Evolutionary conservation across 495 filamentous ascomycete species (phyloP), one percentile per base, ranked within the genome.

Genomic region (Cercophora sp.): DNA sequence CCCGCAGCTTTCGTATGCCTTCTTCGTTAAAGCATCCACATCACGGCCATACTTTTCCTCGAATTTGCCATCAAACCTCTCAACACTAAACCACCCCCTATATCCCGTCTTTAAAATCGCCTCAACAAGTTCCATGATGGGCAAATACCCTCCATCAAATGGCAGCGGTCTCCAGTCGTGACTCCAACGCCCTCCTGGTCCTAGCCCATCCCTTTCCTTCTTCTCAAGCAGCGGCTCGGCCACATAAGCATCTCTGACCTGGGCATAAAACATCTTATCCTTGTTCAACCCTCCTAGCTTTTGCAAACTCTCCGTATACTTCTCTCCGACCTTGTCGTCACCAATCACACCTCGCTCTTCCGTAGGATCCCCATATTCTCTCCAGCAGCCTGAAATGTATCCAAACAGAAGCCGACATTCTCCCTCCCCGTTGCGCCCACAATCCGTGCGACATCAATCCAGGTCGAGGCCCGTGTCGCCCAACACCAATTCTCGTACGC

Each of bases 401-500:
- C 88, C 11, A 94, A 77, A 61, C 87, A 91, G 2, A 91, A 67
- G 0, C 89, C 87, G 24, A 89, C 68, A 58, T 92, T 92, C 0
- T 71, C 72, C 3, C 82, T 63, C 58, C 86, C 69, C 3, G 83
- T 82, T 9, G 67, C 73, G 39, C 76, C 55, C 4, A 87, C 80
- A 20, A 91, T 85, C 1, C 80, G 70, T 81, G 83, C 89, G 10
- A 84, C 82, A 22, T 80, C 73, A 48, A 72, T 76, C 87, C 87
- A 92, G 5, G 65, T 74, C 4, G 82, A 82, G 0, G 86, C 86
- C 24, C 82, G 79, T 0, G 85, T 84, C 1, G 85, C 83, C 89
- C 88, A 92, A 68, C 86, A 89, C 86, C 88, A 90, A 56, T 91
- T 90, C 64, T 92, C 87, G 53, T 91, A 92, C 1, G 86, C 87